Evolutionary conservation across 352 stramenopile species (phyloP).

Genomic region (Phytophthora cajani): DNA sequence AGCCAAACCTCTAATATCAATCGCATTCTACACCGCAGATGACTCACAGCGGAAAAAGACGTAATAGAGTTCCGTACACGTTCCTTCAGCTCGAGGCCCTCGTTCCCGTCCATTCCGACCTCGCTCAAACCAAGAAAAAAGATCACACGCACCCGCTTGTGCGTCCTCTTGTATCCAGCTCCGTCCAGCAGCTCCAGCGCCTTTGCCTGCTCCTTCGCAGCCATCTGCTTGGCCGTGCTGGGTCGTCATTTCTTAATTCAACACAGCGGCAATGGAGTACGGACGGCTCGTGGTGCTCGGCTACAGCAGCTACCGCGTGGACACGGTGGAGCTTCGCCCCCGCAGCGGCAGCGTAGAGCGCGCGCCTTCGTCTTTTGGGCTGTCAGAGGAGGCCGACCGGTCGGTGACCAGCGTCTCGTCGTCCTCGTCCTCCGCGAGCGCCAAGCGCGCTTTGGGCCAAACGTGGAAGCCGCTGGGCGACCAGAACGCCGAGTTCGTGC

Average conservation of each 20-base stretch:
- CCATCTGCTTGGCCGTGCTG: conserved; percentile 13
- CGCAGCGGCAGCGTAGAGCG: conserved; percentile 25
- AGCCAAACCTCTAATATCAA: not conserved
- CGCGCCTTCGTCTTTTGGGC: conserved; percentile 42
- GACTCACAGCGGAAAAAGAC: not conserved
- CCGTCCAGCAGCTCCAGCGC: not conserved
- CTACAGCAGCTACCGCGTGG: conserved; percentile 87
- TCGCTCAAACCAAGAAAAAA: conserved; percentile 8
- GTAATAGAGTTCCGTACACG: not conserved
- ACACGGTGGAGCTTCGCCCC: conserved; percentile 37
- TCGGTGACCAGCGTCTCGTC: conserved; percentile 4
- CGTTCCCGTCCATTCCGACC: not conserved
- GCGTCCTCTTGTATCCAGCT: conserved; percentile 1
- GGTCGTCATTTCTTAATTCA: conserved; percentile 10
- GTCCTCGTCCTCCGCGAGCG: conserved; percentile 9
- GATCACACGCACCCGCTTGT: conserved; percentile 7
- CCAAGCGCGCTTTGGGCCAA: conserved; percentile 59
- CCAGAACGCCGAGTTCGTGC: conserved; percentile 75
- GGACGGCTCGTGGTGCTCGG: conserved; percentile 83
- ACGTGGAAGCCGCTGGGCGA: conserved; percentile 77
- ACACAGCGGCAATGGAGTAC: conserved; percentile 63
- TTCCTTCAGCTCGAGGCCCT: not conserved
- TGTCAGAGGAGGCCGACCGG: conserved; percentile 29
- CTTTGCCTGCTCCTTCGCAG: not conserved
- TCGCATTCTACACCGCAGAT: not conserved